These are phyloP conservation scores for Papilionanthe hybrid DNA, from an alignment of 116 monocot genomes.

Conservation along the genomic window DNA sequence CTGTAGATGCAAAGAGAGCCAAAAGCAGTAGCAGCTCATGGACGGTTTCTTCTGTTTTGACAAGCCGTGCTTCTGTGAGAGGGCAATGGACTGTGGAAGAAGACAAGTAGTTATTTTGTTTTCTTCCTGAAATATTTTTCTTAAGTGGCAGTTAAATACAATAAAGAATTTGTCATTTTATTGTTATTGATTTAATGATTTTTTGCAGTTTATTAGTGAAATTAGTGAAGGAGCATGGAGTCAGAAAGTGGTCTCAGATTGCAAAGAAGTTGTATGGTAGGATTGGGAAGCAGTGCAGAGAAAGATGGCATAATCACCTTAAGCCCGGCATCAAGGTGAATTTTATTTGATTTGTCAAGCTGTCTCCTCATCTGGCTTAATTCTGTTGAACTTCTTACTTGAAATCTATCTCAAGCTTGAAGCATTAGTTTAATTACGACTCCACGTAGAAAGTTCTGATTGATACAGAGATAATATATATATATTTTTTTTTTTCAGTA, in stretches of 20 bases:
- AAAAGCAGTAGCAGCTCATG: constrained; percentile 6
- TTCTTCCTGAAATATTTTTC: too few species aligned
- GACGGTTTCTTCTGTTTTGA: constrained; percentile 15
- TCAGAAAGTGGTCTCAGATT: constrained; percentile 71
- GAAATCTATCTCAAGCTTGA: too few species aligned
- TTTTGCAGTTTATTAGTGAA: constrained; percentile 39
- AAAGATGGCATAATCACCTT: constrained; percentile 88
- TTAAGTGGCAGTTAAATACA: too few species aligned
- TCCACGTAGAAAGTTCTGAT: too few species aligned
- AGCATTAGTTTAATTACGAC: too few species aligned
- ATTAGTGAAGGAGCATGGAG: constrained; percentile 61
- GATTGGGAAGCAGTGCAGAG: constrained; percentile 85
- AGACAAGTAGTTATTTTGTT: constrained; percentile 39
- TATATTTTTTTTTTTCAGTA: too few species aligned
- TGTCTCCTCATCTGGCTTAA: neutral
- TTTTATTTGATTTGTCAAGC: neutral
- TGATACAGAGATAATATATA: too few species aligned
- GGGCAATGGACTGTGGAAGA: constrained; percentile 76
- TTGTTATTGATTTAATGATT: neutral
- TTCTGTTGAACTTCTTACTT: too few species aligned
- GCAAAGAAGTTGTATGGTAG: constrained; percentile 61
- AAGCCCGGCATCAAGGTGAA: constrained; percentile 77
- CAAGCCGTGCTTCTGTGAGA: constrained; percentile 24
- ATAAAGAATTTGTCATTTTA: neutral
- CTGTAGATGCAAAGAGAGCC: constrained; percentile 1